Evolutionary conservation across 805 yeast genomes (phyloP).

Genomic region (Lachancea dasiensis): DNA sequence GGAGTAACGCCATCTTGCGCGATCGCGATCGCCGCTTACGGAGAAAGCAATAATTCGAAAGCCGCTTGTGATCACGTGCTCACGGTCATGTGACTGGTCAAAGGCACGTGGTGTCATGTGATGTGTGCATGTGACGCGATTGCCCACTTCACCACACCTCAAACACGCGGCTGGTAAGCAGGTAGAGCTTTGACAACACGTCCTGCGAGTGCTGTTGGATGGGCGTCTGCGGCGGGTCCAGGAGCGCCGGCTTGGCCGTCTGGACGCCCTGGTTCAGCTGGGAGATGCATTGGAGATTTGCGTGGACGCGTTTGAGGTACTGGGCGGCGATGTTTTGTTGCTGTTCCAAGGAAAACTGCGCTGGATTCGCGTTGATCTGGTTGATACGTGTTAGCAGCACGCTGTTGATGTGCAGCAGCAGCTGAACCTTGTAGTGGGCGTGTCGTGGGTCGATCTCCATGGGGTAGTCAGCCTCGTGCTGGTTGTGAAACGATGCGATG

Average conservation of each 20-base stretch:
- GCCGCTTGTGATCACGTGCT: no score
- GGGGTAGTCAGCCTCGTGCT: background rate
- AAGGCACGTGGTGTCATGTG: no score
- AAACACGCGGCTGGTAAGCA: slow-evolving; percentile 29
- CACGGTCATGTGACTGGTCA: no score
- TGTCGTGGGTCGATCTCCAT: slow-evolving; percentile 22
- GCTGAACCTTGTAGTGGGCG: slow-evolving; percentile 31
- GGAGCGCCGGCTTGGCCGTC: slow-evolving; percentile 25
- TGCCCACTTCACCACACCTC: slow-evolving; percentile 33
- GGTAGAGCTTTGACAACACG: slow-evolving; percentile 27
- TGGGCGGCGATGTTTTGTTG: slow-evolving; percentile 26
- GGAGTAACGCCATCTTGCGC: no score
- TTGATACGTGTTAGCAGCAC: slow-evolving; percentile 26
- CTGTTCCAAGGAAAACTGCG: slow-evolving; percentile 20
- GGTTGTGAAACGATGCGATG: background rate
- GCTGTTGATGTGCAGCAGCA: slow-evolving; percentile 32
- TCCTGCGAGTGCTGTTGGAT: slow-evolving; percentile 24
- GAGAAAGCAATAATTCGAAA: no score
- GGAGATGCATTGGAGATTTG: slow-evolving; percentile 33
- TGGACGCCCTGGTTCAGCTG: slow-evolving; percentile 30
- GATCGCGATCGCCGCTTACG: no score
- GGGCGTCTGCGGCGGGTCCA: slow-evolving; percentile 23
- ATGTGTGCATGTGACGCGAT: no score
- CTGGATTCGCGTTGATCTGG: slow-evolving; percentile 22
- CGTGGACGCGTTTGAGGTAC: slow-evolving; percentile 31